Conservation (phyloP, 2,329 filamentous ascomycete species). For the Arthroderma sp. region DNA sequence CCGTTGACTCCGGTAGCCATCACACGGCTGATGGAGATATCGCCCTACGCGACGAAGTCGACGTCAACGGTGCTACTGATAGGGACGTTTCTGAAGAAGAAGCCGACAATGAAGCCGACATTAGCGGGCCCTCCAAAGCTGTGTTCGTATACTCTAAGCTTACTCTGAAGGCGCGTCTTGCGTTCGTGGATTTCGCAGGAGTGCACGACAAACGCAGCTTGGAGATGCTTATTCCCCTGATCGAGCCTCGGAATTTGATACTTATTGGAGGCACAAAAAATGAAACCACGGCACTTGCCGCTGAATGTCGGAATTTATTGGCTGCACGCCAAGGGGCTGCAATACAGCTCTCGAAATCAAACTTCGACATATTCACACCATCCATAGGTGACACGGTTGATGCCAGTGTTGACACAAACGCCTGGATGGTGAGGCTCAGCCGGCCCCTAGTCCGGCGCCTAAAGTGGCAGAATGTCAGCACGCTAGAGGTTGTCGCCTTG, state of each 20-base stretch:
- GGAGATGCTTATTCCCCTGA: constrained; percentile 87
- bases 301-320: constrained; percentile 61
- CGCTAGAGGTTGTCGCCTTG: constrained; percentile 81
- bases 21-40: constrained; percentile 32
- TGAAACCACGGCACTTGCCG: constrained; percentile 66
- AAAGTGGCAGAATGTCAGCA: constrained; percentile 88
- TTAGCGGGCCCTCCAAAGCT: constrained; percentile 61
- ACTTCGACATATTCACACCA: constrained; percentile 69
- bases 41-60: constrained; percentile 25
- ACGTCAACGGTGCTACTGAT: constrained; percentile 33
- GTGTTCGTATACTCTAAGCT: constrained; percentile 52
- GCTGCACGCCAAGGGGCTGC: constrained; percentile 26
- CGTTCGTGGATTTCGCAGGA: constrained; percentile 82
- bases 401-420: constrained; percentile 93
- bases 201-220: constrained; percentile 87
- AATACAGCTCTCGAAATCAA: constrained; percentile 3
- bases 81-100: constrained; percentile 46
- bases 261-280: constrained; percentile 68
- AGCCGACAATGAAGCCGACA: constrained; percentile 32
- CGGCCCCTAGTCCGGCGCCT: constrained; percentile 72
- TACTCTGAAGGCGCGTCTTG: constrained; percentile 59
- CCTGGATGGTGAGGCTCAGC: constrained; percentile 87
- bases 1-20: constrained; percentile 14
- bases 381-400: constrained; percentile 60
- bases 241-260: constrained; percentile 87